Base-by-base conservation (phyloP, 2,329 filamentous ascomycete species). In the Dryadomyces quercus-mongolicae region DNA sequence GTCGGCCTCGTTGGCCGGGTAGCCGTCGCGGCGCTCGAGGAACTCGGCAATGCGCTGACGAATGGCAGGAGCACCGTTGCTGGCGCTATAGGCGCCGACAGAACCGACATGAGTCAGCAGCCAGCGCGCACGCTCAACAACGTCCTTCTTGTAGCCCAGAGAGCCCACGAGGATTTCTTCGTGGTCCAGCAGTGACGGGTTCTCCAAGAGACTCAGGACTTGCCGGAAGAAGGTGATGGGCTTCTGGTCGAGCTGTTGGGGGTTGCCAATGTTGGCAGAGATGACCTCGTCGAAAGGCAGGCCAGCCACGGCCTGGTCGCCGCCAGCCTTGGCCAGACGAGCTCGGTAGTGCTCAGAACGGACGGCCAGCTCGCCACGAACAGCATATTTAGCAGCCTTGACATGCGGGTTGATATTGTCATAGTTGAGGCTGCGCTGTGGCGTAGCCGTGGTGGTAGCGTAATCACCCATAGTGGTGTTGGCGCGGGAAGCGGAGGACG, bases 151-250 rank as follows among this genome's bases (percentile, higher is more conserved):
- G 76, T 97, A 98, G 60, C 86, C 90, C 61, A 97, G 78, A 47
- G 75, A 70, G 55, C 83, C 80, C 65, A 84, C 72, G 59, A 97
- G 74, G n/a, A 86, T 84, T 60, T 92, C 81, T 68, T 89, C 82
- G 63, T 94, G 84, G 65, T 95, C 79, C 57, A 98, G 77, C 38
- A 98, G 76, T 55, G 76, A 68, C 1, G 93, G 93, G 74, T 97
- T 91, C 76, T 98, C 93, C 56, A 97, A 72, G 58, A 98, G 70
- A 71, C 89, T 95, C 64, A 93, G 80, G 31, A 98, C 93, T 74
- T 98, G 92, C 62, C 93, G 85, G 82, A 98, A 96, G 78, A 96
- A 98, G 62, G 93, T 98, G 65, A 98, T 92, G 65, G 93, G 93
- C 77, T 97, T 94, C 78, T 98, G 93, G 73, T 96, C 93, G 59